Conservation (phyloP, 345 rosid species). For the Salix viminalis region DNA sequence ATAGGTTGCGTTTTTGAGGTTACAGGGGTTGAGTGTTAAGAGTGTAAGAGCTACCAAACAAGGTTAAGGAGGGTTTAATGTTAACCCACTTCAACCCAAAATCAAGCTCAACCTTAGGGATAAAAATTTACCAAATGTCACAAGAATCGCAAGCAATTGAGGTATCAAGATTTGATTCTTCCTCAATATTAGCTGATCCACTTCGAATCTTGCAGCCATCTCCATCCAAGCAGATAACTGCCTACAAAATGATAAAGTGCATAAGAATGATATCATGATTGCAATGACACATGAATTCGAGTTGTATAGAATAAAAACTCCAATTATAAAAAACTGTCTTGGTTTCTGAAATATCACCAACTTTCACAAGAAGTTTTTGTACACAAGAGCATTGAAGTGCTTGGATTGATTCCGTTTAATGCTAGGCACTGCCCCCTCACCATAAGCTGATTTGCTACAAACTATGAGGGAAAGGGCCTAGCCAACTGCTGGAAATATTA, state of each 20-base stretch:
- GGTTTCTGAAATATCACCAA: background rate
- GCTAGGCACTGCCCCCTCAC: background rate
- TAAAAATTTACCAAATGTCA: conserved; percentile 67
- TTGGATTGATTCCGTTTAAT: conserved; percentile 2
- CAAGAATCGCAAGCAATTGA: conserved; percentile 99
- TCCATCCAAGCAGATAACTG: conserved; percentile 98
- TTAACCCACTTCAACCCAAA: background rate
- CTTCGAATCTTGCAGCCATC: conserved; percentile 81
- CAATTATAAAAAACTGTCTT: conserved; percentile 1
- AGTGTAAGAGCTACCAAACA: too few relatives aligned
- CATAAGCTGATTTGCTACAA: background rate
- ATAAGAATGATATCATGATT: conserved; percentile 28
- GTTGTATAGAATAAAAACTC: conserved; percentile 4
- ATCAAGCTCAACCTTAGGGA: background rate
- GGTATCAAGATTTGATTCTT: conserved; percentile 70
- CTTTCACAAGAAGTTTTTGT: background rate
- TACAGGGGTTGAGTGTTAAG: too few relatives aligned
- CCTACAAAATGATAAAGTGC: conserved; percentile 53
- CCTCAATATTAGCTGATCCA: conserved; percentile 45
- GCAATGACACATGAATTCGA: conserved; percentile 1
- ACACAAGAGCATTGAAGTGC: background rate
- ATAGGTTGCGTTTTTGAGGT: too few relatives aligned
- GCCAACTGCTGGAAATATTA: conserved; percentile 3
- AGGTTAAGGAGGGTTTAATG: too few relatives aligned
- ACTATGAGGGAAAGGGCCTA: background rate